These are phyloP conservation scores for Gracilaria domingensis DNA, from an alignment of 23 red algal genomes.

Conservation along the genomic window DNA sequence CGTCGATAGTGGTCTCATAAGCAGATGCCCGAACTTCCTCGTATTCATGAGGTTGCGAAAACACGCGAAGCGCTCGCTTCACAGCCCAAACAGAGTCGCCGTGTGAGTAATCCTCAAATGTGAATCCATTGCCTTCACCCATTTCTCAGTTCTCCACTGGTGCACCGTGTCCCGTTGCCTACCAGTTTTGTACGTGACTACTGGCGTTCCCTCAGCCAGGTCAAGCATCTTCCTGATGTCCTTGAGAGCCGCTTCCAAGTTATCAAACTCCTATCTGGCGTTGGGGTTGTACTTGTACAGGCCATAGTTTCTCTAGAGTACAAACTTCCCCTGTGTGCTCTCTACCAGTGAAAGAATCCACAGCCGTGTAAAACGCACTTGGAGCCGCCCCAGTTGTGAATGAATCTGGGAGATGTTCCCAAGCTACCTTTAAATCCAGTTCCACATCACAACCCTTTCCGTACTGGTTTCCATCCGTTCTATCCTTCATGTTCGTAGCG, in stretches of 20 bases:
- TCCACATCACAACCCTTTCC: constrained; percentile 67
- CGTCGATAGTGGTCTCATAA: constrained; percentile 90
- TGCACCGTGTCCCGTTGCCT: constrained; percentile 95
- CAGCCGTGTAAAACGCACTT: constrained; percentile 61
- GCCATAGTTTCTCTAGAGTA: constrained; percentile 95
- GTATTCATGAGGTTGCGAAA: constrained; percentile 91
- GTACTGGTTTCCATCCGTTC: constrained; percentile 76
- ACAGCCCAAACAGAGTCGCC: constrained; percentile 88
- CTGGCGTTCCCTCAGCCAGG: constrained; percentile 93
- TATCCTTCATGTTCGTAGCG: constrained; percentile 85
- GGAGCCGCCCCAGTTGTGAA: constrained; percentile 51
- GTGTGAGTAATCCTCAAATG: constrained; percentile 91
- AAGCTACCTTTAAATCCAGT: constrained; percentile 74
- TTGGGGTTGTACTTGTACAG: constrained; percentile 88
- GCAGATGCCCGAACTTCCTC: constrained; percentile 79
- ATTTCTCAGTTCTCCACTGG: constrained; percentile 91
- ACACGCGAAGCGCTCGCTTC: constrained; percentile 95
- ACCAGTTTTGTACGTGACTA: constrained; percentile 90
- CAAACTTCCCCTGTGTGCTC: constrained; percentile 50
- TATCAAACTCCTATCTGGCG: constrained; percentile 75
- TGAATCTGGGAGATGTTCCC: constrained; percentile 70
- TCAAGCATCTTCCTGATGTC: constrained; percentile 80
- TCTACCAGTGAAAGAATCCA: constrained; percentile 83
- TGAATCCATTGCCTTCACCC: constrained; percentile 94
- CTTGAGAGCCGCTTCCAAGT: constrained; percentile 74